These are phyloP conservation scores for Fusarium marasasianum DNA, from an alignment of 2,329 filamentous ascomycete genomes.

Conservation along the genomic window DNA sequence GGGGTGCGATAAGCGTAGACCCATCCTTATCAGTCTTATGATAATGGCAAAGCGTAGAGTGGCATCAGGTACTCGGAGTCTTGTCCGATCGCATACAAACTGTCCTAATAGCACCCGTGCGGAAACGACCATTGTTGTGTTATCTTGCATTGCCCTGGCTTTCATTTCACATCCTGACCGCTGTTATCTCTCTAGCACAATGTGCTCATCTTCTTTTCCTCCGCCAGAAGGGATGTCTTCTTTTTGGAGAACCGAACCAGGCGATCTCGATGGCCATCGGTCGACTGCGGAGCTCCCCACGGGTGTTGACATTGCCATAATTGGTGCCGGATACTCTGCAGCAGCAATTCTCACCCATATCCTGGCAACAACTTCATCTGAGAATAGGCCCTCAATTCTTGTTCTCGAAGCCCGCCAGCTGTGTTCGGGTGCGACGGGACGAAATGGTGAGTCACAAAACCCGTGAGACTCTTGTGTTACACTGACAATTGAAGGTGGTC, in stretches of 20 bases:
- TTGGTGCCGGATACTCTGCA: background rate
- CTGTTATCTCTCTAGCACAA: rapidly evolving
- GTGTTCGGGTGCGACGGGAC: background rate
- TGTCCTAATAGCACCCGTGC: rapidly evolving
- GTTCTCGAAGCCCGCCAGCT: background rate
- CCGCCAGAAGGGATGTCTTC: background rate
- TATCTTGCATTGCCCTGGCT: background rate
- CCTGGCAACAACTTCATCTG: background rate
- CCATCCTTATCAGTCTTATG: background rate
- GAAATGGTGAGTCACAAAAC: background rate
- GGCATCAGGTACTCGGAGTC: background rate
- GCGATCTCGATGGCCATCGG: rapidly evolving
- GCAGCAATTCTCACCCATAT: background rate
- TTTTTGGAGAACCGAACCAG: rapidly evolving
- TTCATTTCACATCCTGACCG: rapidly evolving
- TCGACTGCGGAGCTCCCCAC: background rate
- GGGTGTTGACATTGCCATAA: rapidly evolving
- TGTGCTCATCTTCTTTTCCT: rapidly evolving
- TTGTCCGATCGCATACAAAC: background rate
- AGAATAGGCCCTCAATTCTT: background rate
- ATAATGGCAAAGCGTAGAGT: background rate
- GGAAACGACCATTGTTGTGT: rapidly evolving
- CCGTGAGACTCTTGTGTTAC: rapidly evolving
- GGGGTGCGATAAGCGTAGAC: rapidly evolving
- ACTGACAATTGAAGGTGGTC: background rate